Percentiles rank a stretch among this genome's conserved stretches.
Conservation (phyloP, 306 rosid genomes). For the Pyrus betulifolia region DNA sequence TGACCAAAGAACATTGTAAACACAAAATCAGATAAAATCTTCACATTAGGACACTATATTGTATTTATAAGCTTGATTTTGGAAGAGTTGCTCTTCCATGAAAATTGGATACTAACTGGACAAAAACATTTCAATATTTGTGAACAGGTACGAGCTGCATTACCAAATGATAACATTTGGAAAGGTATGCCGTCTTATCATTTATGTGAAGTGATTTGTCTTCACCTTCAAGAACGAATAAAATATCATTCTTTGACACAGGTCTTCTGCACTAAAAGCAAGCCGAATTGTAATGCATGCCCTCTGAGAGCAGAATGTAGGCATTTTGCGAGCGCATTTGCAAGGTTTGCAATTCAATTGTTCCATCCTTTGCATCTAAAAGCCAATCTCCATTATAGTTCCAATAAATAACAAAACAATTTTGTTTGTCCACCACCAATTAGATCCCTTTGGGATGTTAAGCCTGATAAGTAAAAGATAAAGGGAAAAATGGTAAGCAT, state of each 20-base stretch:
- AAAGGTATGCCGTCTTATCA: slow-evolving; percentile 53
- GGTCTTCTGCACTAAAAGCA: slow-evolving; percentile 98
- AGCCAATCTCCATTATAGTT: background rate
- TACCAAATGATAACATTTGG: slow-evolving; percentile 99
- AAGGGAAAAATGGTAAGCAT: background rate
- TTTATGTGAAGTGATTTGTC: background rate
- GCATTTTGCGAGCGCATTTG: slow-evolving; percentile 98
- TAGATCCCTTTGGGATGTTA: background rate
- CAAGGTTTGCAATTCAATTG: slow-evolving; percentile 50
- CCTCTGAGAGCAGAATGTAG: slow-evolving; percentile 99
- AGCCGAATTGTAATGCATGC: slow-evolving; percentile 97
- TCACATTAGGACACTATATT: background rate
- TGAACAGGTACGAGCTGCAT: slow-evolving; percentile 88
- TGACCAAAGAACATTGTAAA: slow-evolving; percentile 90
- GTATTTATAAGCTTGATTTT: background rate
- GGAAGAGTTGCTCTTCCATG: background rate
- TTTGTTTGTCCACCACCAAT: background rate
- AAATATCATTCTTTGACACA: slow-evolving; percentile 27
- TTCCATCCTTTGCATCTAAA: background rate
- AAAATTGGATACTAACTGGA: background rate
- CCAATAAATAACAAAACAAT: background rate
- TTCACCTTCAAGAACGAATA: slow-evolving; percentile 16
- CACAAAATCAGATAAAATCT: background rate
- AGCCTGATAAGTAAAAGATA: background rate
- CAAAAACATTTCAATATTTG: slow-evolving; percentile 19